Evolutionary conservation across 768 basidiomycete species (phyloP), one percentile per base, ranked within the genome.

Genomic region (Leccinum boreale): DNA sequence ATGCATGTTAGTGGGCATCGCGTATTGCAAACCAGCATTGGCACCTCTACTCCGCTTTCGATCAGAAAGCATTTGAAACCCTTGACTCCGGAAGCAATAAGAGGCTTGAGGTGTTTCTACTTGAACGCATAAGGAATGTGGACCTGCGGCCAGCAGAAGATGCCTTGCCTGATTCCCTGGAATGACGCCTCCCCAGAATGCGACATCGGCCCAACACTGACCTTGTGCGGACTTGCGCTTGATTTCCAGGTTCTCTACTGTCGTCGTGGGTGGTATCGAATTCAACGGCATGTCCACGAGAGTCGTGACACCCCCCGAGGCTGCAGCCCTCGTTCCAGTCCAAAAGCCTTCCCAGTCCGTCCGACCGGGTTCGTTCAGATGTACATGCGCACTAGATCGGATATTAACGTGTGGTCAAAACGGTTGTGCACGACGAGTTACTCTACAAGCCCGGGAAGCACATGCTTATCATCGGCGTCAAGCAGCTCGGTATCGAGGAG

Each of bases 61-160:
- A 95, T 94, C 63, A 98, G 75, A 73, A 98, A 98, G 70, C 94
- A 97, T 71, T 98, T 98, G 80, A 98, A 98, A 0, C 96, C 96
- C 74, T 88, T 90, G 29, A 97, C 90, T 6, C 97, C 95, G 31
- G 83, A 82, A 29, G 81, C 70, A 14, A 95, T 76, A 45, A 98
- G 78, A n/a, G 87, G 85, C 56, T 78, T 79, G 46, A 99, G 81
- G 64, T 95, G 81, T 45, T 72, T 69, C 92, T 95, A 45, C 50
- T 55, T 15, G 47, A 47, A 15, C 19, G 14, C 6, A 21, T 56
- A 42, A 53, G 51, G 46, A 17, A 42, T 17, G 17, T 6, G 23
- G 14, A 4, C 29, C 23, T 21, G 47, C 47, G 12, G 19, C 11
- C 21, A 47, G 42, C 46, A 14, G 36, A 29, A 36, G 44, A 53